Conservation (phyloP, 1,284 basidiomycete species). For the Apiotrichum siamense region DNA sequence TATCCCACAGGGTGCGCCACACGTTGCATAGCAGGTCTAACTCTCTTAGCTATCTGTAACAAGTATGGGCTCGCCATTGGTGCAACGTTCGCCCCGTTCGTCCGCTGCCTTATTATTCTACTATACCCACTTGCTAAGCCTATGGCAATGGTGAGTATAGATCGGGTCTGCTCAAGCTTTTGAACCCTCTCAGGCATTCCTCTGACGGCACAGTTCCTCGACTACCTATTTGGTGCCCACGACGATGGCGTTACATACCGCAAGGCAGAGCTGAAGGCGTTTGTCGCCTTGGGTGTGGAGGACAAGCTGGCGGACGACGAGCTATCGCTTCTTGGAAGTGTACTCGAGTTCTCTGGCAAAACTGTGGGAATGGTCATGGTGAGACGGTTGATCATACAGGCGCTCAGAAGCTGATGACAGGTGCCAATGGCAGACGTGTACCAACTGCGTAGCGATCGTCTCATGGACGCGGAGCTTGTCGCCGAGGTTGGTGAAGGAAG, state of each 20-base stretch:
- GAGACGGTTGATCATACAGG: slow-evolving; percentile 2
- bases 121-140: slow-evolving; percentile 50
- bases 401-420: slow-evolving; percentile 20
- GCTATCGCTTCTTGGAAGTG: slow-evolving; percentile 74
- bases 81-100: slow-evolving; percentile 49
- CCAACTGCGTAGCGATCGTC: slow-evolving; percentile 47
- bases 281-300: slow-evolving; percentile 63
- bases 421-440: slow-evolving; percentile 50
- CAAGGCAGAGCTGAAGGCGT: slow-evolving; percentile 83
- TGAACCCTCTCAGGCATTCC: background rate
- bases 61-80: slow-evolving; percentile 52
- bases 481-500: slow-evolving; percentile 56
- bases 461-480: slow-evolving; percentile 58
- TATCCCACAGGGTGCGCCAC: slow-evolving; percentile 36
- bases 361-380: slow-evolving; percentile 71
- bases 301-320: slow-evolving; percentile 76
- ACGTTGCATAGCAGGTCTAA: background rate
- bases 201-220: slow-evolving; percentile 33
- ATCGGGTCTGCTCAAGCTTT: slow-evolving; percentile 2
- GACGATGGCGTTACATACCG: slow-evolving; percentile 65
- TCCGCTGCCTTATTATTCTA: slow-evolving; percentile 46
- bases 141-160: slow-evolving; percentile 31
- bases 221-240: slow-evolving; percentile 50
- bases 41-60: slow-evolving; percentile 47
- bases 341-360: slow-evolving; percentile 75